Evolutionary conservation across 352 stramenopile species (phyloP), one percentile per base, ranked within the genome.

Genomic region (Pythium vanterpoolii): DNA sequence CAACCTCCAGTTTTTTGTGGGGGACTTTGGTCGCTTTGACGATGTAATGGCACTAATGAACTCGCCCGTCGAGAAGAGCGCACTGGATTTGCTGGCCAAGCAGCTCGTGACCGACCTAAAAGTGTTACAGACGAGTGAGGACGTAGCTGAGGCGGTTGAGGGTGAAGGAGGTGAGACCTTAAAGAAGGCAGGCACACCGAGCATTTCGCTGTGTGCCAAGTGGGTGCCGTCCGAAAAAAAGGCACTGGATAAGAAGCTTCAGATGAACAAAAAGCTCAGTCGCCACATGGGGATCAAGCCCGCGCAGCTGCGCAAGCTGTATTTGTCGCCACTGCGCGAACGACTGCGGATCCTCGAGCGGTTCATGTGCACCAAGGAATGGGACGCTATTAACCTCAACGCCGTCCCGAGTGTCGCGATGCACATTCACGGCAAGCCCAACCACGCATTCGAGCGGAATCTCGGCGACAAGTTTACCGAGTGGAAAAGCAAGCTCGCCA

Each of bases 191-290:
- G 30, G 33, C 5, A 9, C 43, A 1, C 23, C 24, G 10, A 40
- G 38, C 42, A 61, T 84, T 49, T 81, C 72, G 34, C 42, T 81
- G 16, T 81, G 72, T 39, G 76, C 76, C 56, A 86, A 86, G 68
- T 86, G 76, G 76, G 44, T 86, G 24, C 76, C 76, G 26, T 81
- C 71, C 0, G 73, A 86, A 48, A 77, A 79, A n/a, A 86, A 86
- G 40, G 56, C 69, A 21, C 63, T 77, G 19, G 76, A 86, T 71
- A 80, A 76, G 63, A 75, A 74, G 57, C 58, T 69, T 18, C 44
- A 62, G 51, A 73, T 83, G 71, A 79, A 76, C 60, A 74, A 73
- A 46, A 85, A 85, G 66, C 64, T 85, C 9, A 68, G 62, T 23
- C 59, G 57, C 11, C 63, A 71, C 64, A 83, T 85, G 76, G 68